phyloP scores from a whole-genome alignment of 805 yeast genomes.

The Gaillardinia entomophila region DNA sequence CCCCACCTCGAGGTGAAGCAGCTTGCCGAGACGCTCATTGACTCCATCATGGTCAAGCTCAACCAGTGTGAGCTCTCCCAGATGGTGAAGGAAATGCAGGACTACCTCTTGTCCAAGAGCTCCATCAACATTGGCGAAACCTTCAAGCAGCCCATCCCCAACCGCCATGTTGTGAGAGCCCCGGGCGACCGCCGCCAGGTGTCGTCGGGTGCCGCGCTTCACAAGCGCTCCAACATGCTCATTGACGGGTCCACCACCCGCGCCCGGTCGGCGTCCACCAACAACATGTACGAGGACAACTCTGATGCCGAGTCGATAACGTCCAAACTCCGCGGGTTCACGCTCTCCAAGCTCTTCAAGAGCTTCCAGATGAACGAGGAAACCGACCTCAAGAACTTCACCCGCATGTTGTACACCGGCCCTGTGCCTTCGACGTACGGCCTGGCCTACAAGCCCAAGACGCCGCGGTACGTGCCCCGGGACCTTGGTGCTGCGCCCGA shows the following conservation, averaged over 20 bases:
- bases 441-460: slow-evolving; percentile 46
- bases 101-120: slow-evolving; percentile 49
- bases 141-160: slow-evolving; percentile 34
- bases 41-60: slow-evolving; percentile 59
- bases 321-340: slow-evolving; percentile 25
- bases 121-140: slow-evolving; percentile 33
- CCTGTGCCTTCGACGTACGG: slow-evolving; percentile 33
- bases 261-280: slow-evolving; percentile 24
- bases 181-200: slow-evolving; percentile 8
- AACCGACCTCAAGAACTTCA: slow-evolving; percentile 30
- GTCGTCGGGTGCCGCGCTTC: slow-evolving; percentile 16
- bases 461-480: slow-evolving; percentile 47
- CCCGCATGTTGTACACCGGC: slow-evolving; percentile 31
- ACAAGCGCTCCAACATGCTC: slow-evolving; percentile 18
- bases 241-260: slow-evolving; percentile 21
- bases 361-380: slow-evolving; percentile 37
- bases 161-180: slow-evolving; percentile 1
- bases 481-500: slow-evolving; percentile 31
- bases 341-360: slow-evolving; percentile 30
- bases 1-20: slow-evolving; percentile 78
- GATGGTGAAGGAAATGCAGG: slow-evolving; percentile 62
- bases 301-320: slow-evolving; percentile 27
- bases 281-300: slow-evolving; percentile 6
- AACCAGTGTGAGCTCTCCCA: slow-evolving; percentile 62
- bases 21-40: slow-evolving; percentile 70